Base-by-base conservation (phyloP, 441 rosid genomes). In the Capsella rubella region DNA sequence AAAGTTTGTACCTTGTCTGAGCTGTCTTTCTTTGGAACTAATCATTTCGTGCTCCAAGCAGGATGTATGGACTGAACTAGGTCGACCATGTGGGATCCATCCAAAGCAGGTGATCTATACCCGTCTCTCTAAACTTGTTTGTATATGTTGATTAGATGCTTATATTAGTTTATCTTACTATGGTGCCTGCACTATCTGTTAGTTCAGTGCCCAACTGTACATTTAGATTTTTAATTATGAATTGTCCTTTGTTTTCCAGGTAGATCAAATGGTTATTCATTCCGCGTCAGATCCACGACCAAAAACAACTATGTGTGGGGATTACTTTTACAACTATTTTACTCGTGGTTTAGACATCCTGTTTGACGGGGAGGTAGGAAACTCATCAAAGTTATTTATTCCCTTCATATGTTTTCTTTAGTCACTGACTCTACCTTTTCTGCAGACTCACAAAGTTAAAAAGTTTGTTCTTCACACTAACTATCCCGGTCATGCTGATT, bases 21-120 rank as follows among this genome's bases (percentile, higher is more conserved):
- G 15, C 57, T n/a, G 51, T 71, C 67, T 28, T 21, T 42, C 56
- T 52, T 40, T 74, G 42, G 70, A 69, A 28, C 29, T 67, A 67
- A 73, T 51, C 10, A 63, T 77, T 73, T 52, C 29, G 39, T 73
- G 62, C 56, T 71, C 14, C 16, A 14, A 80, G 82, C 87, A 95
- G 98, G 99, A 95, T 85, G 87, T 95, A 62, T 95, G 99, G 99
- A 91, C 96, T 68, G 98, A 95, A 73, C 78, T 95, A 82, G 99
- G 98, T 64, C 94, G 98, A 63, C 99, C 99, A 28, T 93, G 98
- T 81, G 99, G 98, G 66, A 90, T 95, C 71, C 94, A 95, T 79
- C 97, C 95, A 62, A 95, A 95, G 84, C 98, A 93, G 98, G 99
- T 91, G 76, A 45, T 35, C 1, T 56, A 55, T 50, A 51, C 51